A percentile compares a stretch with the other conserved stretches of the same genome.
phyloP scores from a whole-genome alignment of 2,329 filamentous ascomycete species.

The Ophiostoma himal-ulmi region DNA sequence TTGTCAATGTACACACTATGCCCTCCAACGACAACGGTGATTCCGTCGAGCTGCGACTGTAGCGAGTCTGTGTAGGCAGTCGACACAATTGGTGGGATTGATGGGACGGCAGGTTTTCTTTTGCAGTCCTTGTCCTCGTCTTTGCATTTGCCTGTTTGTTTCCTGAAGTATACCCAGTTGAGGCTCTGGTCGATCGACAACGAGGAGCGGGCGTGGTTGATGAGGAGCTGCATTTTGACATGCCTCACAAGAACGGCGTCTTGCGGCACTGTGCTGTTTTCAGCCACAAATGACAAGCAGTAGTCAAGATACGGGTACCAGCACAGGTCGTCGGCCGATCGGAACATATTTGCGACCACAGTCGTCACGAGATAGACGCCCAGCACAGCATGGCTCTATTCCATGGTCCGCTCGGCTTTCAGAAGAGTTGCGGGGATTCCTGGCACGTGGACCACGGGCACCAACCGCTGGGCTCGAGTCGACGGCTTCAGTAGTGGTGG shows the following conservation, averaged over 20 bases:
- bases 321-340: not conserved
- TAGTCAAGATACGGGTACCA: not conserved
- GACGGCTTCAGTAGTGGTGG: not conserved
- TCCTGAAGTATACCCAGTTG: not conserved
- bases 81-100: not conserved
- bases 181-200: not conserved
- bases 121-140: not conserved
- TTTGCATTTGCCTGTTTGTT: not conserved
- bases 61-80: not conserved
- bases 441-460: not conserved
- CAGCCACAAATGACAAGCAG: not conserved
- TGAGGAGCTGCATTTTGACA: constrained; percentile 38
- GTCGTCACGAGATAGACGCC: not conserved
- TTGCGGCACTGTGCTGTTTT: not conserved
- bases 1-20: not conserved
- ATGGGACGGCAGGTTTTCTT: not conserved
- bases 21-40: not conserved
- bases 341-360: not conserved
- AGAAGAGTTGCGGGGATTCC: not conserved
- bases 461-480: not conserved
- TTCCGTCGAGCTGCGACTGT: not conserved
- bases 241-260: constrained; percentile 39
- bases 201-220: constrained; percentile 31
- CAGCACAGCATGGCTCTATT: not conserved
- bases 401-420: not conserved